Base-by-base conservation (phyloP, 2,329 filamentous ascomycete species). In the Aspergillus pseudoterreus region DNA sequence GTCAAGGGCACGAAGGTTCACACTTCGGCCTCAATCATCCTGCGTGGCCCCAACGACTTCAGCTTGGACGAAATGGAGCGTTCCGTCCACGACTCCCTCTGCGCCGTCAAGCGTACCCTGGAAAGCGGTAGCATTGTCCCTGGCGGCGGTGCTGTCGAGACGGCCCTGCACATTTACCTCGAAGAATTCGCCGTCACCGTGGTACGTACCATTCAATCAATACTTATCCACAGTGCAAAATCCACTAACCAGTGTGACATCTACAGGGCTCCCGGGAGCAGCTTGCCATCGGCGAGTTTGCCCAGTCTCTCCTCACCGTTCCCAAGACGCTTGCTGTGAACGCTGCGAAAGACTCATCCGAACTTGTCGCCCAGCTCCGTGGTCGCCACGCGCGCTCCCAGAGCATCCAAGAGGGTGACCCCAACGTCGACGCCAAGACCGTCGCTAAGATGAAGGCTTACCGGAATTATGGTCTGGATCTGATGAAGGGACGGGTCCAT, bases 11-110 rank as follows among this genome's bases (percentile, higher is more conserved):
- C 94, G 66, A 97, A 96, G 78, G 83, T 88, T 24, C 90, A 94
- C 75, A 94, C 88, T 3, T 95, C 92, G 6, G 92, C 94, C 27
- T 99, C 94, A 15, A 91, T 96, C 73, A 95, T 99, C 62, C 87
- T 99, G 49, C 89, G 94, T 53, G 94, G 94, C 43, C 82, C 94
- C 62, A 97, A 99, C 75, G 94, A 99, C 73, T 97, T 88, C 77
- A 90, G 90, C 55, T 84, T 99, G 27, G 94, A 99, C 67, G 94
- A 99, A 81, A 99, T 97, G 92, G 94, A 99, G 81, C 88, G 94
- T 59, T 97, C 94, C 1, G 85, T 99, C 15, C 94, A 99, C 77
- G 94, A 99, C 75, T 95, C 92, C 12, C 81, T 99, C 43, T 96
- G 90, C 61, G 94, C 94, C 43, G 92, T 99, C 58, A 99, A 99